Evolutionary conservation across 805 yeast species (phyloP).

Genomic region (Kurtzmaniella fragi): DNA sequence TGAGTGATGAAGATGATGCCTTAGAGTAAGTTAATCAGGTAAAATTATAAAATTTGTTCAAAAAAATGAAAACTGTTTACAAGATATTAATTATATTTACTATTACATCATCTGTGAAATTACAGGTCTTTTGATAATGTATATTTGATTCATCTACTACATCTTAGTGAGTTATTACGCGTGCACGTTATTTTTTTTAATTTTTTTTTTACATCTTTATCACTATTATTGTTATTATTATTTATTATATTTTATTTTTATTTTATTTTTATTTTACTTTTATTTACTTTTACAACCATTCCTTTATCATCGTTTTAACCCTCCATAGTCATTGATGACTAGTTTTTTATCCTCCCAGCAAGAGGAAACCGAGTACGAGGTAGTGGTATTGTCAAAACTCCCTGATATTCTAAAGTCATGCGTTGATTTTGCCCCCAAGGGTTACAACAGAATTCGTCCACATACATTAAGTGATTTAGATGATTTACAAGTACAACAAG

Average conservation of each 20-base stretch:
- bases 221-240: too few species aligned
- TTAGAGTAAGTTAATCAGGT: too few species aligned
- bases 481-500: slow-evolving; percentile 63
- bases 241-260: neutral
- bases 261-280: neutral
- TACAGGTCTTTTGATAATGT: neutral
- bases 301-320: neutral
- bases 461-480: slow-evolving; percentile 42
- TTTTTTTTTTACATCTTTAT: slow-evolving; percentile 2
- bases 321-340: slow-evolving; percentile 5
- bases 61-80: too few species aligned
- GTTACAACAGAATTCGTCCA: slow-evolving; percentile 25
- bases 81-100: too few species aligned
- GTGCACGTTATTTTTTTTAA: neutral
- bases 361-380: slow-evolving; percentile 10
- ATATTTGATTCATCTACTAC: neutral
- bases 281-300: neutral
- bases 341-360: slow-evolving; percentile 9
- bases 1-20: slow-evolving; percentile 25
- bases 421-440: slow-evolving; percentile 5
- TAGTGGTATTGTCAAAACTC: slow-evolving; percentile 11
- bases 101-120: too few species aligned
- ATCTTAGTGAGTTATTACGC: neutral
- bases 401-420: slow-evolving; percentile 13
- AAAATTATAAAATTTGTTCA: slow-evolving; percentile 10